Base-by-base conservation (phyloP, 2,329 filamentous ascomycete species). In the Fusarium oxysporum region DNA sequence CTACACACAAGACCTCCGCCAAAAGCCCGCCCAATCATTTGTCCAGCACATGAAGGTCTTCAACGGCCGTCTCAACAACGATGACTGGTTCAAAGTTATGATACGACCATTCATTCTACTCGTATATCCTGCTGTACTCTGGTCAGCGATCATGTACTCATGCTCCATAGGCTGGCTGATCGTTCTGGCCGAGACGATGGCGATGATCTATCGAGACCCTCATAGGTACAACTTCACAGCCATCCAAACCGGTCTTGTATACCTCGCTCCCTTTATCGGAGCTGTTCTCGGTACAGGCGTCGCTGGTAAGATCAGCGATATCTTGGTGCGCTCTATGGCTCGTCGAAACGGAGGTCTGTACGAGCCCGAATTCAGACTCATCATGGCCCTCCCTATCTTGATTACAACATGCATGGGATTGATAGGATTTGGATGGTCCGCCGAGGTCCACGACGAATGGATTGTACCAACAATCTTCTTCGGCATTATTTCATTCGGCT, bases 391-490 rank as follows among this genome's bases (percentile, higher is more conserved):
- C 6, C 95, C 95, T 0, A 91, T 97, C 37, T 86, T 92, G 1
- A 77, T 98, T 60, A 90, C 91, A 6, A 97, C 95, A 0, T 90
- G 91, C 1, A 90, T 95, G 23, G 96, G 96, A 0, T 87, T 98
- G 17, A 97, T 97, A 90, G 96, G 94, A 5, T 98, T 96, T 78
- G 96, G 96, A 17, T 98, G 96, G 96, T 94, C 92, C 13, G 94
- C 92, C 0, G 82, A 93, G 70, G 87, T 91, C 61, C 85, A 86
- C 28, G 90, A 97, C 78, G 85, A 87, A 28, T 98, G 93, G 93
- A 97, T 97, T 55, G 93, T 97, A 0, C 96, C 96, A 0, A 97
- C 95, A 0, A 80, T 97, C 3, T 97, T 98, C 83, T 97, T 98
- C 74, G 95, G 95, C 11, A 81, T 97, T 47, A 91, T 97, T 35